phyloP scores from a whole-genome alignment of 1,139 yeast genomes.

The Protomyces macrosporus region DNA sequence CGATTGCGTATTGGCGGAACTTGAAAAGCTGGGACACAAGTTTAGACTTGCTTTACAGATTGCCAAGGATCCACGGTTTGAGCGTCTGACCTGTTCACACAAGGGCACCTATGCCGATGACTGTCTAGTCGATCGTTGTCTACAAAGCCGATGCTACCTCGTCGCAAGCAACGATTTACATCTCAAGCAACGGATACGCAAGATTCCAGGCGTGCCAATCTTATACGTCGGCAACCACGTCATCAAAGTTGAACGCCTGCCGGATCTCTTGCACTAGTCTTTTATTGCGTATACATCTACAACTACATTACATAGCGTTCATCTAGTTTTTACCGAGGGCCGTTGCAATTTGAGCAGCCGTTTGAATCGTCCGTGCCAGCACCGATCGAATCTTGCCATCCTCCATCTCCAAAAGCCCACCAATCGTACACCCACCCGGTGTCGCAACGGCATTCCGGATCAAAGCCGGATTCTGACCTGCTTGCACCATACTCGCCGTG shows the following conservation, averaged over 20 bases:
- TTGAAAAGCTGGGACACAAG: constrained; percentile 91
- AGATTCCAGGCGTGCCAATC: constrained; percentile 93
- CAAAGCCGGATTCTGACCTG: constrained; percentile 69
- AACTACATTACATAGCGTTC: no score
- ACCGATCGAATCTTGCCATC: constrained; percentile 84
- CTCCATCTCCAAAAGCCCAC: constrained; percentile 89
- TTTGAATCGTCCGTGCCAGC: constrained; percentile 82
- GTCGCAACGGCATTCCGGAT: constrained; percentile 87
- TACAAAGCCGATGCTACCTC: constrained; percentile 93
- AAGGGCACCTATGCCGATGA: constrained; percentile 98
- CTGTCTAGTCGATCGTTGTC: constrained; percentile 83
- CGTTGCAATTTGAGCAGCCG: constrained; percentile 80
- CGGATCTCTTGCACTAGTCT: constrained; percentile 46
- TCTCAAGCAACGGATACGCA: constrained; percentile 83
- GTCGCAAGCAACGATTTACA: constrained; percentile 99
- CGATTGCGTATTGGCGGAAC: constrained; percentile 96
- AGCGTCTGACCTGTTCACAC: constrained; percentile 81
- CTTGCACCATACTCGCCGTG: constrained; percentile 81
- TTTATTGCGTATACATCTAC: no score
- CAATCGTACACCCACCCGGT: constrained; percentile 97
- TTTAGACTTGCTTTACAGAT: constrained; percentile 79
- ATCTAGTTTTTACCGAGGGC: constrained; percentile 52
- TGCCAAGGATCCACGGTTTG: constrained; percentile 89
- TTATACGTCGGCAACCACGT: constrained; percentile 94
- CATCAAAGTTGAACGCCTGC: constrained; percentile 87